phyloP scores from a whole-genome alignment of 768 basidiomycete genomes.

The Leccinum subgranulosum region DNA sequence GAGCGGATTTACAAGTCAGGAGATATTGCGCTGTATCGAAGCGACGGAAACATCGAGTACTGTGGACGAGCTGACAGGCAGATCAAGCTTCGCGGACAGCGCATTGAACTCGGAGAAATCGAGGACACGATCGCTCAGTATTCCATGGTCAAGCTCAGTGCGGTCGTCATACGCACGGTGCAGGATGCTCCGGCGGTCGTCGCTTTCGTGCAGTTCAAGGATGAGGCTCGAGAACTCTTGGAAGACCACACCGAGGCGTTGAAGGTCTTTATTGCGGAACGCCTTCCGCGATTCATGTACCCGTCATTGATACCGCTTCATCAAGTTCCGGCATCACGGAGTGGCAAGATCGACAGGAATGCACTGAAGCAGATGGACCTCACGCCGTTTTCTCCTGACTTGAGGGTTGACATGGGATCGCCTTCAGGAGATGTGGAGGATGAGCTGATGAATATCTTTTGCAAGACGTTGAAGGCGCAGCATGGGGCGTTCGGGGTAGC shows the following conservation, averaged over 20 bases:
- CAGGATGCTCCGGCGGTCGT: slow-evolving; percentile 30
- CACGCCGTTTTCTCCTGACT: slow-evolving; percentile 17
- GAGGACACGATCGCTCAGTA: slow-evolving; percentile 30
- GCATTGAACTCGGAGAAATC: slow-evolving; percentile 34
- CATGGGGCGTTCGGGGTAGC: slow-evolving; percentile 22
- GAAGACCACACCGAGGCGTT: slow-evolving; percentile 21
- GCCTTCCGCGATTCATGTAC: slow-evolving; percentile 33
- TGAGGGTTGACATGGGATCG: slow-evolving; percentile 23
- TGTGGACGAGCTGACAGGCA: slow-evolving; percentile 34
- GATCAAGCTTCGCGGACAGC: slow-evolving; percentile 33
- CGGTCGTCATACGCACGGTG: slow-evolving; percentile 26
- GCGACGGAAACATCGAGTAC: slow-evolving; percentile 28
- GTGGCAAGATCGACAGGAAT: slow-evolving; percentile 29
- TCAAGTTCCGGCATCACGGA: slow-evolving; percentile 22
- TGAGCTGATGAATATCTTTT: slow-evolving; percentile 25
- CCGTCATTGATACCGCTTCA: slow-evolving; percentile 28
- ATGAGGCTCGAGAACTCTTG: slow-evolving; percentile 5
- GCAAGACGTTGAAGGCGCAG: slow-evolving; percentile 20
- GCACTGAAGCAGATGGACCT: slow-evolving; percentile 29
- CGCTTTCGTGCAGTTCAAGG: slow-evolving; percentile 28
- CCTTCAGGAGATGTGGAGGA: slow-evolving; percentile 26
- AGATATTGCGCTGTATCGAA: slow-evolving; percentile 27
- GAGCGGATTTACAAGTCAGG: slow-evolving; percentile 32
- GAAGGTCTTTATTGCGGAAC: slow-evolving; percentile 26
- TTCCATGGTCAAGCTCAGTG: slow-evolving; percentile 16